A percentile compares a stretch with the other conserved stretches of the same genome.
Conservation (phyloP, 192 early-diverging fungal species). For the Gonapodya prolifera region DNA sequence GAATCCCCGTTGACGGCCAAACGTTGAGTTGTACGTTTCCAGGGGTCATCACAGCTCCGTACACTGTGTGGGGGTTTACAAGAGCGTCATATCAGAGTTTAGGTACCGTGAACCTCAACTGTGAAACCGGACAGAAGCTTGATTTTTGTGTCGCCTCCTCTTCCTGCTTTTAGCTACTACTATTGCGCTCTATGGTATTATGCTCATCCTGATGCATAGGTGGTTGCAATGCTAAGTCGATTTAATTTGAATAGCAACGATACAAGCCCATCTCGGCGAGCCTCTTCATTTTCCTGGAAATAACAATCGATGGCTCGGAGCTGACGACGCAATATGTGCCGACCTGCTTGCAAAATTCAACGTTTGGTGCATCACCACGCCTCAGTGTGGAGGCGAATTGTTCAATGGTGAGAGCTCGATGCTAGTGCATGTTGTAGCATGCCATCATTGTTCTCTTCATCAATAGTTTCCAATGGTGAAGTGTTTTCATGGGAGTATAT, state of each 20-base stretch:
- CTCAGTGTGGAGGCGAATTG: not conserved
- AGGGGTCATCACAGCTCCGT: not conserved
- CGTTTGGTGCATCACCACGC: not conserved
- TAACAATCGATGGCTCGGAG: not conserved
- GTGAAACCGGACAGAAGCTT: too few species aligned
- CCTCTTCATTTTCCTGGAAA: not conserved
- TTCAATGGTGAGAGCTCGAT: not conserved
- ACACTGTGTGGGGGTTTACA: not conserved
- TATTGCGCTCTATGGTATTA: not conserved
- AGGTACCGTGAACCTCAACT: too few species aligned
- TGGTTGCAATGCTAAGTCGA: not conserved
- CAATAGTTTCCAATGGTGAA: not conserved
- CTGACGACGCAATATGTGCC: slow-evolving; percentile 6
- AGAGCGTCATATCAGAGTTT: slow-evolving; percentile 4
- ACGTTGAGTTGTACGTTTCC: not conserved
- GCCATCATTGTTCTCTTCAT: not conserved
- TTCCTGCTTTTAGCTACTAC: not conserved
- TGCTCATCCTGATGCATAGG: not conserved
- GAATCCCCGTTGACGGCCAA: too few species aligned
- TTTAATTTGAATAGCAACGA: not conserved
- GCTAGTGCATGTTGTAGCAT: too few species aligned
- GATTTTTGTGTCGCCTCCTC: too few species aligned
- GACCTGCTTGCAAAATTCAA: not conserved
- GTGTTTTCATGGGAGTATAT: not conserved
- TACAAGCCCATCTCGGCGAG: not conserved